Evolutionary conservation across 805 yeast species (phyloP), one percentile per base, ranked within the genome.

Genomic region (Hanseniaspora clermontiae): DNA sequence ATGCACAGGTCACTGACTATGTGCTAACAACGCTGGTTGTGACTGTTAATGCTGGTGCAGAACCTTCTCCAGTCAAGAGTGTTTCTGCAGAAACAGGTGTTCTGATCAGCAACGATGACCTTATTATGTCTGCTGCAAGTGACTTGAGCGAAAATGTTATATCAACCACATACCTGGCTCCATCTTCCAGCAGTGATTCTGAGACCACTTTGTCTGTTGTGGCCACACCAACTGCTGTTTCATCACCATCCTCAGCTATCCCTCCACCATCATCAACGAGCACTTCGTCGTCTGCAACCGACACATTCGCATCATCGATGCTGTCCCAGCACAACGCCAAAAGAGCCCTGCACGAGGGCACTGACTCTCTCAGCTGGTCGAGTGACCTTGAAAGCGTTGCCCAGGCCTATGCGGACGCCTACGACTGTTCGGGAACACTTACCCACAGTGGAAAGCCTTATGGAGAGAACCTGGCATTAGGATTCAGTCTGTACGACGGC

Each of bases 401-500:
- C 58, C 76, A 70, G 66, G 64, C 69, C 58, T 80, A 77, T 63
- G 85, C 87, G 38, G 76, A 72, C 55, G 60, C 69, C 29, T 81
- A 81, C 68, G 73, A 74, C 51, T 83, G 85, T 68, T 72, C 75
- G 59, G 78, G 80, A 45, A 64, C 68, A 43, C 71, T 87, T 63
- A 70, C 72, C 38, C 95, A 86, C 70, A 82, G 90, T 20, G 78
- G 78, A 51, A 87, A 87, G 39, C 77, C 78, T 36, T 82, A 81
- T 71, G 95, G 95, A 64, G 95, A 86, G 70, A 86, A 86, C 75
- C 73, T 86, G 62, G 95, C 90, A 47, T 74, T 81, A 45, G 95
- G 95, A 54, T 83, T 78, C 69, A 34, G 46, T 3, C 43, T 56
- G 10, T 57, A 57, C 37, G 61, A 75, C 63, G 65, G 70, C 59